Evolutionary conservation across 306 rosid genomes (phyloP), one percentile per base, ranked within the genome.

Genomic region (Medicago ruthenica): DNA sequence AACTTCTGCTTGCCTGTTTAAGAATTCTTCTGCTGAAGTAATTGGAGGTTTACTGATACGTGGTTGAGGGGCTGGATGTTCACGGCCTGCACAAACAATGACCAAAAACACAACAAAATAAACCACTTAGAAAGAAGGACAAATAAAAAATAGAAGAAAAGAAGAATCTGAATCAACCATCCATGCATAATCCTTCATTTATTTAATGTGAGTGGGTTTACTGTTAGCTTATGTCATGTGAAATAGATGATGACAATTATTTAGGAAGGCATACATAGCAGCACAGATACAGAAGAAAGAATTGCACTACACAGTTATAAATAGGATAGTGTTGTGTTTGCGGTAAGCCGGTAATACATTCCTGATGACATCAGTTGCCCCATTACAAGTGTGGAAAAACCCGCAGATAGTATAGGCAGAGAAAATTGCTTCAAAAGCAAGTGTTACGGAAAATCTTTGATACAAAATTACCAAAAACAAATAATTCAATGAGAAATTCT

Each of bases 1-100:
- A 72, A 77, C 53, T 48, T 59, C 45, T 31, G 24, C 93, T 87
- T 90, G 82, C 98, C 97, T 92, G 87, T 86, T 85, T 4, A 90
- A 83, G 81, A 87, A 92, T 79, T 86, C 96, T 12, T 90, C 92
- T 42, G 90, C 83, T 6, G 82, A 27, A 6, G 85, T 34, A 74
- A 81, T 82, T 10, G 91, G 59, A 54, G 97, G 89, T 79, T 79
- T 87, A 53, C 85, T 82, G 55, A 67, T 85, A 37, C 79, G 90
- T 24, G 86, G 87, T 71, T 78, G 94, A 71, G 89, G 90, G 60
- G 83, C 20, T 13, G 85, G 67, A 37, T 62, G 85, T 39, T 51
- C 83, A 63, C 76, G 83, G 51, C 79, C 96, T 84, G 81, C 55
- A 61, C 5, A 67, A 70, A 55, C 80, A 82, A 58, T 11, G n/a